Percentiles rank a stretch among this genome's conserved stretches.
These are phyloP conservation scores for Trichosporon sp. DNA, from an alignment of 1,284 basidiomycete species.

Conservation along the genomic window DNA sequence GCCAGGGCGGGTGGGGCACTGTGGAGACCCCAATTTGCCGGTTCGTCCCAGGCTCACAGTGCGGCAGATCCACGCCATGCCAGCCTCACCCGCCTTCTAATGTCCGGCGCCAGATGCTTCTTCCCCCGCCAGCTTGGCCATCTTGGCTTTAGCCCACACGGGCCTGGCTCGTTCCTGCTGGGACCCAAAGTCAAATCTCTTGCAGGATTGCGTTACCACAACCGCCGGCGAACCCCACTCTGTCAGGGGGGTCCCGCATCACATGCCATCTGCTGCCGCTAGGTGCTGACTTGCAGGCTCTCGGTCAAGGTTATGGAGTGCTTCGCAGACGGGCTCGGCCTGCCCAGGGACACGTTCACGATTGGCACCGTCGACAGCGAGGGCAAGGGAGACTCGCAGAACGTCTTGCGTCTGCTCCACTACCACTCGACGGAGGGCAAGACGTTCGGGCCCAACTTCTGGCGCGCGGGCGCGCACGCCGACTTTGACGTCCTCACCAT, in stretches of 20 bases:
- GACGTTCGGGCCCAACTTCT: constrained; percentile 30
- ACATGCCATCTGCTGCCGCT: background rate
- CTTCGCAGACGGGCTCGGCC: constrained; percentile 30
- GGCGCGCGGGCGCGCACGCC: constrained; percentile 35
- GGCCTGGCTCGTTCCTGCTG: background rate
- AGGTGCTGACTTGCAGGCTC: constrained; percentile 19
- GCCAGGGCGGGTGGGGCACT: background rate
- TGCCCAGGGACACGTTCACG: constrained; percentile 28
- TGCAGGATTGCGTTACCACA: background rate
- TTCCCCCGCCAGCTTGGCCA: background rate
- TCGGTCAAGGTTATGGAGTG: constrained; percentile 33
- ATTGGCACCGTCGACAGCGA: constrained; percentile 23
- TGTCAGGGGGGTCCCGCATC: background rate
- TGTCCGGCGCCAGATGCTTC: background rate
- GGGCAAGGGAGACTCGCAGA: constrained; percentile 28
- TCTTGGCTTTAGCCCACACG: too few relatives aligned
- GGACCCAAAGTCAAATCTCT: background rate
- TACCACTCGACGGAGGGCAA: constrained; percentile 34
- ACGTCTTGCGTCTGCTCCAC: constrained; percentile 29
- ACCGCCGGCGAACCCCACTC: background rate
- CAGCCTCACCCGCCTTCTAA: background rate
- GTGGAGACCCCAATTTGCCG: background rate
- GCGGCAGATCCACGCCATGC: too few relatives aligned
- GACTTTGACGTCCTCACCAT: constrained; percentile 24
- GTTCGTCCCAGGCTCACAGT: background rate